Percentiles rank a stretch among this genome's conserved stretches.
Conservation (phyloP, 2,329 filamentous ascomycete species). For the Zymoseptoria crescenta region DNA sequence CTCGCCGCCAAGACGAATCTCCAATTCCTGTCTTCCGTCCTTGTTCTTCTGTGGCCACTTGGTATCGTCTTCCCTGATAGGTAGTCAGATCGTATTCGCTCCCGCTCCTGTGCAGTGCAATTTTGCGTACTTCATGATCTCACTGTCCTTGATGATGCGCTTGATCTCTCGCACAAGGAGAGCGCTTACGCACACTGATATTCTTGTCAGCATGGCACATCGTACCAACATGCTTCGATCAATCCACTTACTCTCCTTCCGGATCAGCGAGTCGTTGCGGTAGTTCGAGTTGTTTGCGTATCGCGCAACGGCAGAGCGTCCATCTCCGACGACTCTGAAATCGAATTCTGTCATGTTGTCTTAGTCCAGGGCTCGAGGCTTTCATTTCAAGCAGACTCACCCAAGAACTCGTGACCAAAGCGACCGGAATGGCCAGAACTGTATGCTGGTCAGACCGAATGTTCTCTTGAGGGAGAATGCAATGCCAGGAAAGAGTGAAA, state of each 20-base stretch:
- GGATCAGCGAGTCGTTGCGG: constrained; percentile 93
- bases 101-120: constrained; percentile 6
- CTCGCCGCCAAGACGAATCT: constrained; percentile 87
- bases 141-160: constrained; percentile 91
- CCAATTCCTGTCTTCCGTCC: constrained; percentile 91
- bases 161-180: constrained; percentile 89
- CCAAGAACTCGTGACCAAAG: constrained; percentile 96
- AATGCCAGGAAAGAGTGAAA: not conserved
- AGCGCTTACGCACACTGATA: constrained; percentile 86
- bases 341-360: constrained; percentile 67
- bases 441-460: constrained; percentile 6
- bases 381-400: constrained; percentile 42
- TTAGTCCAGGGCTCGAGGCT: not conserved
- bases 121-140: constrained; percentile 76
- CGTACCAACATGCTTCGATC: not conserved
- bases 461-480: not conserved
- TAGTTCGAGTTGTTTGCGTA: constrained; percentile 99
- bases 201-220: not conserved
- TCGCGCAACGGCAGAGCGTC: constrained; percentile 82
- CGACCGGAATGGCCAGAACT: constrained; percentile 96
- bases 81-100: not conserved
- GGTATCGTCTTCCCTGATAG: constrained; percentile 79
- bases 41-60: constrained; percentile 99
- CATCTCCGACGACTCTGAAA: constrained; percentile 85
- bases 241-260: constrained; percentile 82